Conservation (phyloP, 202 grass and related monocot species). For the Schoenoplectus tabernaemontani region DNA sequence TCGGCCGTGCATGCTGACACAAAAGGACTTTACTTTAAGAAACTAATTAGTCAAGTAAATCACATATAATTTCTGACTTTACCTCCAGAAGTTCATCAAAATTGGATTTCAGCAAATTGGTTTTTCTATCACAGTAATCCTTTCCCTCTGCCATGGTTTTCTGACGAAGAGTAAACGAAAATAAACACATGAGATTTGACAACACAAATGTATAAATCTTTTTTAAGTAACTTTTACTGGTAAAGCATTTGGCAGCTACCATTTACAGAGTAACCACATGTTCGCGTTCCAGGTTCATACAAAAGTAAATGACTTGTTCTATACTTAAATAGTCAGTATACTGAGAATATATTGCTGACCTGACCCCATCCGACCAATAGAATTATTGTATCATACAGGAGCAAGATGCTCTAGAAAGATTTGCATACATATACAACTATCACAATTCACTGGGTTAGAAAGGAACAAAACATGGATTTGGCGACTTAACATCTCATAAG, state of each 20-base stretch:
- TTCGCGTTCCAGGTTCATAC: background rate
- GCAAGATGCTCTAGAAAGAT: background rate
- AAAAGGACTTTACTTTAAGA: background rate
- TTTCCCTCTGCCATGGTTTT: slow-evolving; percentile 90
- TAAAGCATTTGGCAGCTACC: background rate
- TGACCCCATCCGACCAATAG: background rate
- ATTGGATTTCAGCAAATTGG: slow-evolving; percentile 79
- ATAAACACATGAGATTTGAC: slow-evolving; percentile 9
- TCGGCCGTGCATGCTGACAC: background rate
- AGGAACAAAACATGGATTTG: background rate
- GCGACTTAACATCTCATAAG: background rate
- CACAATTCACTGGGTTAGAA: background rate
- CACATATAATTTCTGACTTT: slow-evolving; percentile 23
- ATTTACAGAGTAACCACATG: background rate
- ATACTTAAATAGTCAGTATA: background rate
- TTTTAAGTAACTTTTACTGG: background rate
- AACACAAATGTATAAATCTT: background rate
- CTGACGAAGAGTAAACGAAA: slow-evolving; percentile 32
- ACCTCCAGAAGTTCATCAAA: slow-evolving; percentile 84
- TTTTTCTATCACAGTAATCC: slow-evolving; percentile 92
- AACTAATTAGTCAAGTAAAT: background rate
- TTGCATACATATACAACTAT: background rate
- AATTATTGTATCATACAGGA: background rate
- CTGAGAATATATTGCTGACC: background rate
- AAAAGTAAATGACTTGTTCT: background rate